Conservation (phyloP, 257 asterid genomes). For the Cordia subcordata region DNA sequence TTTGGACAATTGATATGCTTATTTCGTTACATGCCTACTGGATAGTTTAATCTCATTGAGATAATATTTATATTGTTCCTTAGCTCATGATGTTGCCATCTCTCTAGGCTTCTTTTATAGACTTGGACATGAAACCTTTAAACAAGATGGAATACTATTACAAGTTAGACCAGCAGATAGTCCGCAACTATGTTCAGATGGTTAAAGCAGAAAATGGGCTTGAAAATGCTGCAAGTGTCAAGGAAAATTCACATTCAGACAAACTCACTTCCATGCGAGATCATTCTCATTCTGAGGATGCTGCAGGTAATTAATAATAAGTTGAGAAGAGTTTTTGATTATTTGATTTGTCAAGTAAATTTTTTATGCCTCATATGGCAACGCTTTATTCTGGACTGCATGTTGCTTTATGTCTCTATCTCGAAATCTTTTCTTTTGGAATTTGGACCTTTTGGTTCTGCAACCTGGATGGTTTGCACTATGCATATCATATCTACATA, state of each 20-base stretch:
- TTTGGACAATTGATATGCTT: no score
- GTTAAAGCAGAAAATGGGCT: slow-evolving; percentile 27
- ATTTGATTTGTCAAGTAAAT: no score
- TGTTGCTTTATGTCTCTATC: no score
- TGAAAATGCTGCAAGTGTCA: slow-evolving; percentile 17
- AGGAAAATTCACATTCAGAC: slow-evolving; percentile 24
- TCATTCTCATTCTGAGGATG: not conserved
- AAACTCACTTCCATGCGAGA: not conserved
- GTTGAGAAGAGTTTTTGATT: no score
- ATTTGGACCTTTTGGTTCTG: no score
- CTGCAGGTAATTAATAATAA: not conserved
- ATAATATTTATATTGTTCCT: slow-evolving; percentile 3
- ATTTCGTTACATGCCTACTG: not conserved
- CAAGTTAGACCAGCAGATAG: slow-evolving; percentile 77
- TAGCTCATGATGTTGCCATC: slow-evolving; percentile 10
- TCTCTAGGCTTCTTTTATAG: slow-evolving; percentile 74
- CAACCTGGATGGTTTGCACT: no score
- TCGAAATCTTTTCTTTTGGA: no score
- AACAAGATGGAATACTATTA: slow-evolving; percentile 79
- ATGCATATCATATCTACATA: no score
- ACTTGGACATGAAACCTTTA: slow-evolving; percentile 90
- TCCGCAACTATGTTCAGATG: slow-evolving; percentile 48
- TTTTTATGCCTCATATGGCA: no score
- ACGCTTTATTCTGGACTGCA: no score
- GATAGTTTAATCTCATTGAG: slow-evolving; percentile 3